phyloP scores from a whole-genome alignment of 306 rosid species.

The Quercus berberidifolia region DNA sequence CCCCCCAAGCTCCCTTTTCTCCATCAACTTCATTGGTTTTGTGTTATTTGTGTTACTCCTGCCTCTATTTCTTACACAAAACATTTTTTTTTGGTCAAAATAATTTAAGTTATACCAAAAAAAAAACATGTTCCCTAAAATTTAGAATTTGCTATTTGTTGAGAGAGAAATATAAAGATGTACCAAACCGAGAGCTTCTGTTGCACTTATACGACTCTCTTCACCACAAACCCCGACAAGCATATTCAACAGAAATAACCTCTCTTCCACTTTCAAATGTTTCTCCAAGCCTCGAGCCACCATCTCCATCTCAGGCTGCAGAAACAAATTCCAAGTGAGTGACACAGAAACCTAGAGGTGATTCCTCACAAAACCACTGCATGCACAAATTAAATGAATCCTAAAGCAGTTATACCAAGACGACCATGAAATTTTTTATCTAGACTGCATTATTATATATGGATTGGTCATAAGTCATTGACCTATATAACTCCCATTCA shows the following conservation, averaged over 20 bases:
- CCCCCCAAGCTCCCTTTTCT: background rate
- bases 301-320: constrained; percentile 98
- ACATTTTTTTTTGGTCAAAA: background rate
- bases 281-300: constrained; percentile 78
- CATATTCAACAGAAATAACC: constrained; percentile 67
- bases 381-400: background rate
- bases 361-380: background rate
- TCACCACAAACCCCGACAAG: constrained; percentile 59
- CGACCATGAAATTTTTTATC: background rate
- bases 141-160: background rate
- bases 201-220: constrained; percentile 53
- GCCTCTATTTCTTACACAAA: background rate
- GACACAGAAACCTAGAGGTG: background rate
- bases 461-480: background rate
- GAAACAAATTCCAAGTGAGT: background rate
- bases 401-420: background rate
- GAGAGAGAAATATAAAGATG: constrained; percentile 6
- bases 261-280: constrained; percentile 69
- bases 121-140: background rate
- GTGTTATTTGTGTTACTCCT: background rate
- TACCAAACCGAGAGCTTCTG: constrained; percentile 91
- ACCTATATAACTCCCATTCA: background rate
- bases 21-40: background rate
- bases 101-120: background rate
- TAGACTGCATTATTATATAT: background rate